Evolutionary conservation across 148 eudicot species (phyloP).

Genomic region (Gaultheria prostrata): DNA sequence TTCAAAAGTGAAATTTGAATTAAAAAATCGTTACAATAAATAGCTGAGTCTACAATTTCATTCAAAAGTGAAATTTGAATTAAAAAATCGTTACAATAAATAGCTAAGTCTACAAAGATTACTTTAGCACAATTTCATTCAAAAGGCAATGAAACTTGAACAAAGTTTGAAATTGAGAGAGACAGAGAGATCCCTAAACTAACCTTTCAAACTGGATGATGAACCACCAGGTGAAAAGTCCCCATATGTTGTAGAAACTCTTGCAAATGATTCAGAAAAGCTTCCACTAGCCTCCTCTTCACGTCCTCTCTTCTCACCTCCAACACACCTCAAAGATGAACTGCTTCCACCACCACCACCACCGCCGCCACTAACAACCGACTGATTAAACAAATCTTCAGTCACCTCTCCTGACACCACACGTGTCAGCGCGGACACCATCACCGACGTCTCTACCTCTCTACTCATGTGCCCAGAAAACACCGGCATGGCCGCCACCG

Average conservation of each 20-base stretch:
- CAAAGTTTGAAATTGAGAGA: background rate
- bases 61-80: no score
- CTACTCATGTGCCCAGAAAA: conserved; percentile 38
- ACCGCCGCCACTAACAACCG: background rate
- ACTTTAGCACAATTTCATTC: background rate
- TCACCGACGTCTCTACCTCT: conserved; percentile 54
- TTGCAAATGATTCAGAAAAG: background rate
- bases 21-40: no score
- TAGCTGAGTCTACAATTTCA: no score
- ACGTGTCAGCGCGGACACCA: conserved; percentile 68
- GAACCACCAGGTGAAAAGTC: background rate
- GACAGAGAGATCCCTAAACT: background rate
- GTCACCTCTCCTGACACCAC: conserved; percentile 47
- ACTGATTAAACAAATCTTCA: background rate
- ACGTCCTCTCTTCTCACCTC: conserved; percentile 34
- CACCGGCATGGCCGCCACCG: conserved; percentile 24
- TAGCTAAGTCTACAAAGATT: background rate
- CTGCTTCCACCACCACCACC: background rate
- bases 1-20: no score
- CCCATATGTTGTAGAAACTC: background rate
- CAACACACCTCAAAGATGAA: conserved; percentile 7
- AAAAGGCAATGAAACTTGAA: background rate
- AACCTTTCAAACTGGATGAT: background rate
- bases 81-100: no score
- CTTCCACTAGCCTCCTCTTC: background rate